A percentile compares a stretch with the other conserved stretches of the same genome.
These are phyloP conservation scores for Aspergillus wentii DNA, from an alignment of 495 filamentous ascomycete genomes.

Conservation along the genomic window DNA sequence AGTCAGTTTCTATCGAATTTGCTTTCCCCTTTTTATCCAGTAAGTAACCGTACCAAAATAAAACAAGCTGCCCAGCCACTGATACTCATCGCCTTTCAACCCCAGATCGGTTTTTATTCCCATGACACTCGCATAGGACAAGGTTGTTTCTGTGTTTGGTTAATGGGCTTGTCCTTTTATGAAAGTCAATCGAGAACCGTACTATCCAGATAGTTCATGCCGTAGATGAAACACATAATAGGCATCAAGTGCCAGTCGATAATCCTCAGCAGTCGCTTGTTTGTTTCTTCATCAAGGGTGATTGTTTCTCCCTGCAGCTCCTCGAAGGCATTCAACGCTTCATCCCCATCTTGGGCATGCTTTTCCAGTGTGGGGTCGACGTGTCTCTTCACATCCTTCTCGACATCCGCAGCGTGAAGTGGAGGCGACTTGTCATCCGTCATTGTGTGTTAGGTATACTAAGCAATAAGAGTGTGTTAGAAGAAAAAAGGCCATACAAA, in stretches of 20 bases:
- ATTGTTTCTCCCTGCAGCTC: conserved; percentile 42
- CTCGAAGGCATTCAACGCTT: conserved; percentile 54
- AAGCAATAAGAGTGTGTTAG: background rate
- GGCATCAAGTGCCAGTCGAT: conserved; percentile 64
- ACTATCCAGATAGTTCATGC: conserved; percentile 62
- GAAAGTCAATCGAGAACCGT: conserved; percentile 9
- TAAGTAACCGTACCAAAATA: conserved; percentile 51
- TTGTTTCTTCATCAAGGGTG: conserved; percentile 51
- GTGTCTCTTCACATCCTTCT: conserved; percentile 13
- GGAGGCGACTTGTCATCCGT: conserved; percentile 15
- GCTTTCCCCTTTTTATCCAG: too few relatives aligned
- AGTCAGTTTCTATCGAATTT: background rate
- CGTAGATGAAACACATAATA: conserved; percentile 56
- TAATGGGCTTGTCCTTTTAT: background rate
- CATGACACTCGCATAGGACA: conserved; percentile 62
- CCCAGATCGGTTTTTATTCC: conserved; percentile 49
- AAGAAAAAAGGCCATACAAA: too few relatives aligned
- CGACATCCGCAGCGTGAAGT: conserved; percentile 20
- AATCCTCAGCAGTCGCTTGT: conserved; percentile 46
- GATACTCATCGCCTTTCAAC: conserved; percentile 39
- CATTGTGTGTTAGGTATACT: conserved; percentile 18
- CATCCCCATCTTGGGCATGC: conserved; percentile 56
- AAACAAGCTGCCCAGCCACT: conserved; percentile 55
- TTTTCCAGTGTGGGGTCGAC: conserved; percentile 37
- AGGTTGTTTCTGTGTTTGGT: conserved; percentile 44